Evolutionary conservation across 768 basidiomycete species (phyloP).

Genomic region (Kwoniella dendrophila): DNA sequence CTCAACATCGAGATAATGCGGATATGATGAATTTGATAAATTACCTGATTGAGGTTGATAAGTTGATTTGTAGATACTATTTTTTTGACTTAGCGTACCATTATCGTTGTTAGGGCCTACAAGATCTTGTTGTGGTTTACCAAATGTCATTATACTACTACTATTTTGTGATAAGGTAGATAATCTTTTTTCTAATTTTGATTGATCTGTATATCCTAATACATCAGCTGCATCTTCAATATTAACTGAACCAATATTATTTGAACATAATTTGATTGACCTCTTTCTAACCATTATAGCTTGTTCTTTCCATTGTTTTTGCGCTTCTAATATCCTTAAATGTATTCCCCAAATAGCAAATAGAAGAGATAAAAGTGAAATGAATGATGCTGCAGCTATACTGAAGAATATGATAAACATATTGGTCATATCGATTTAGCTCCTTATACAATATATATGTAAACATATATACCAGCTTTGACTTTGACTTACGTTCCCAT

Average conservation of each 20-base stretch:
- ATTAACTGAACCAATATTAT: background rate
- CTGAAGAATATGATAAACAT: slow-evolving; percentile 16
- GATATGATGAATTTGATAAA: too few species aligned
- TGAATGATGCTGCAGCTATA: slow-evolving; percentile 43
- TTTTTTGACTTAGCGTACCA: slow-evolving; percentile 5
- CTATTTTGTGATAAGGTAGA: background rate
- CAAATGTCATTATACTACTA: slow-evolving; percentile 1
- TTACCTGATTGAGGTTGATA: slow-evolving; percentile 14
- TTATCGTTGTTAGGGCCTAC: background rate
- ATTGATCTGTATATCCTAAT: slow-evolving; percentile 8
- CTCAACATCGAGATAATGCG: background rate
- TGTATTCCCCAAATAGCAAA: slow-evolving; percentile 47
- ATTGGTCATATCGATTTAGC: background rate
- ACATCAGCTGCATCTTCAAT: slow-evolving; percentile 12
- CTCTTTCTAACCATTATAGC: slow-evolving; percentile 49
- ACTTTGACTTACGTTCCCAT: slow-evolving; percentile 55
- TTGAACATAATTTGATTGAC: slow-evolving; percentile 40
- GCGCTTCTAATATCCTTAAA: slow-evolving; percentile 40
- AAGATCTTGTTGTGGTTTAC: background rate
- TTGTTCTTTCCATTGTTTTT: slow-evolving; percentile 41
- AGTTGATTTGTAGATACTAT: slow-evolving; percentile 30
- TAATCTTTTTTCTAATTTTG: slow-evolving; percentile 12
- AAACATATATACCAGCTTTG: too few species aligned
- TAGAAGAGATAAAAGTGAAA: slow-evolving; percentile 46
- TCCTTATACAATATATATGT: too few species aligned